Base-by-base conservation (phyloP, 163 green algal species). In the Scenedesmus sp. region DNA sequence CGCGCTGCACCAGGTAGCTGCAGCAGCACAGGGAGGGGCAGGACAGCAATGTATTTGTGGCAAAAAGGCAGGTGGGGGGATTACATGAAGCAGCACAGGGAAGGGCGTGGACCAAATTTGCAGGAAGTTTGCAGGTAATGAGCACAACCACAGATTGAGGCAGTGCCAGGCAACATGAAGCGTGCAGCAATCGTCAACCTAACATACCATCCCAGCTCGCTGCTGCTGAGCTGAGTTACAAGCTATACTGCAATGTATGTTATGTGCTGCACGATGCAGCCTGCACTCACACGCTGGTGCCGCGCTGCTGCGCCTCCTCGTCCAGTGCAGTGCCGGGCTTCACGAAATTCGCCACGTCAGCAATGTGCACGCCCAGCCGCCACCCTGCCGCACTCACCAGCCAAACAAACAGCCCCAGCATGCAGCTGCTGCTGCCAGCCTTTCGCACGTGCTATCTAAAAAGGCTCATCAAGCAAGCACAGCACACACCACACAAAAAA, bases 361-460 rank as follows among this genome's bases (percentile, higher is more conserved):
- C 98, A 92, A 99, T 99, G 96, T 99, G 98, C n/a, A 99, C 98
- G 3, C 97, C 98, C 52, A 99, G 94, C 0, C 95, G 92, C 87
- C 94, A n/a, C 97, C 23, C 82, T 60, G n/a, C 93, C 95, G 46
- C 76, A 13, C 12, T 73, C 12, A 73, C 34, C 62, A 73, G 62
- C 62, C 62, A 1, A 1, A 15, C 62, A 73, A 23, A 13, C 12
- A 23, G 62, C 62, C 1, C 15, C 12, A 13, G 62, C 62, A 1
- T 23, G 62, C 62, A n/a, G 13, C 13, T 81, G 70, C 34, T 46
- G 34, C 34, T 46, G n/a, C n/a, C n/a, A n/a, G n/a, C n/a, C n/a
- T n/a, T n/a, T n/a, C n/a, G n/a, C n/a, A n/a, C n/a, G n/a, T n/a
- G n/a, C n/a, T n/a, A n/a, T n/a, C n/a, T n/a, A n/a, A n/a, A n/a